Percentiles rank a stretch among this genome's conserved stretches.
Conservation (phyloP, 2,329 filamentous ascomycete species). For the Xylaria sp. region DNA sequence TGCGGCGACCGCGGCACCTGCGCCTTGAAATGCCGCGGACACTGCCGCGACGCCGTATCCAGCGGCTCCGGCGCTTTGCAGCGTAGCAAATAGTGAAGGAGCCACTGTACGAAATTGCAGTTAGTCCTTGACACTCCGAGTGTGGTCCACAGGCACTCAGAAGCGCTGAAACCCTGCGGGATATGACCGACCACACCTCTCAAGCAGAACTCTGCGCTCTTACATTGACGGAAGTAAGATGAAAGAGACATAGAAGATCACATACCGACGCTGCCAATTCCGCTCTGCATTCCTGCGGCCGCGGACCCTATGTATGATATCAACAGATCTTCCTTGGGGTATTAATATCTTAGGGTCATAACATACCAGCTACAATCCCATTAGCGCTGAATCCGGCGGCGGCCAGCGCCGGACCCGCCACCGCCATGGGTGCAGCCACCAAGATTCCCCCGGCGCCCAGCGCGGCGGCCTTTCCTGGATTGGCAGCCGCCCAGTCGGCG, state of each 20-base stretch:
- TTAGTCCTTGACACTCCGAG: not conserved
- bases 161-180: not conserved
- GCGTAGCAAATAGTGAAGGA: slow-evolving; percentile 38
- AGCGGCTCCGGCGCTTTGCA: slow-evolving; percentile 42
- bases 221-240: not conserved
- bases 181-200: not conserved
- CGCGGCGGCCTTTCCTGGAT: slow-evolving; percentile 33
- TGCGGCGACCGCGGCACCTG: slow-evolving; percentile 19
- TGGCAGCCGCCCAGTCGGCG: slow-evolving; percentile 32
- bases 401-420: slow-evolving; percentile 33
- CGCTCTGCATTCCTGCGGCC: slow-evolving; percentile 39
- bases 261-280: slow-evolving; percentile 39
- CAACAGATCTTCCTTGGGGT: not conserved
- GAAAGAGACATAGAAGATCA: not conserved
- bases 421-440: slow-evolving; percentile 29
- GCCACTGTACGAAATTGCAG: slow-evolving; percentile 15
- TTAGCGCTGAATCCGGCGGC: slow-evolving; percentile 36
- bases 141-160: not conserved
- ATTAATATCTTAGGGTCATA: not conserved
- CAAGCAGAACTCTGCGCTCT: no score
- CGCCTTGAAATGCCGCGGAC: slow-evolving; percentile 30
- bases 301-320: slow-evolving; percentile 32
- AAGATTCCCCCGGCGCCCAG: slow-evolving; percentile 18
- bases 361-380: slow-evolving; percentile 38
- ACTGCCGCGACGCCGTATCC: slow-evolving; percentile 43